Conservation (phyloP, 768 basidiomycete genomes). For the Lactifluus pinguis region DNA sequence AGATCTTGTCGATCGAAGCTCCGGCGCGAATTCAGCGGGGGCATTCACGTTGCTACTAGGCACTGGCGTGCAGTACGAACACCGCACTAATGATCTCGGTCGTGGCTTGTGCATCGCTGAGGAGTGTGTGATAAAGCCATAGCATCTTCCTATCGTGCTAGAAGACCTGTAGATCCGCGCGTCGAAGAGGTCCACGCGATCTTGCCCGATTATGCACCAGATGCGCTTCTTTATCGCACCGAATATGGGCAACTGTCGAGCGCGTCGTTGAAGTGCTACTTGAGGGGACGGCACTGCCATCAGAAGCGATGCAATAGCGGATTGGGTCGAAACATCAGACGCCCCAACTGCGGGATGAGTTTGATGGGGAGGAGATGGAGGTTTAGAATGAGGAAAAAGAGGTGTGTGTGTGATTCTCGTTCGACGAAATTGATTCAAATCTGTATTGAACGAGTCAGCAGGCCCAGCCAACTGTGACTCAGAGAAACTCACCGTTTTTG, state of each 20-base stretch:
- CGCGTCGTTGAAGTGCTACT: constrained; percentile 62
- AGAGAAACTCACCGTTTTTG: too few relatives aligned
- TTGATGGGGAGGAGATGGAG: constrained; percentile 64
- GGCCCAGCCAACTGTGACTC: too few relatives aligned
- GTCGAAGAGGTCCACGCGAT: constrained; percentile 69
- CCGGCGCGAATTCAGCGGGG: constrained; percentile 33
- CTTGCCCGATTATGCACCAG: constrained; percentile 49
- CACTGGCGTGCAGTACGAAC: constrained; percentile 38
- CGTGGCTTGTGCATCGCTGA: constrained; percentile 17
- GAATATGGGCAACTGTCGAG: constrained; percentile 46
- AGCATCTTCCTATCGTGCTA: constrained; percentile 8
- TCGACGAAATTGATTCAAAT: neutral
- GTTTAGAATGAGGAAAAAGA: constrained; percentile 58
- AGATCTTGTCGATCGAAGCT: neutral
- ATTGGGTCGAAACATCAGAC: constrained; percentile 15
- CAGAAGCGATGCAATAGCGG: constrained; percentile 23
- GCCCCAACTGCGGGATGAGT: constrained; percentile 13
- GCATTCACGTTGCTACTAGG: constrained; percentile 55
- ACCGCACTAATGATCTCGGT: constrained; percentile 32
- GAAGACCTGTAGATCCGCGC: constrained; percentile 45
- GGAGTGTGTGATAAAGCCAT: neutral
- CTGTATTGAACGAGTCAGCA: too few relatives aligned
- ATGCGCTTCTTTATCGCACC: constrained; percentile 41
- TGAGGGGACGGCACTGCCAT: constrained; percentile 54
- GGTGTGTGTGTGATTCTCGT: constrained; percentile 31